These are phyloP conservation scores for Geotrichum macrosporum DNA, from an alignment of 1,139 yeast genomes.

Conservation along the genomic window DNA sequence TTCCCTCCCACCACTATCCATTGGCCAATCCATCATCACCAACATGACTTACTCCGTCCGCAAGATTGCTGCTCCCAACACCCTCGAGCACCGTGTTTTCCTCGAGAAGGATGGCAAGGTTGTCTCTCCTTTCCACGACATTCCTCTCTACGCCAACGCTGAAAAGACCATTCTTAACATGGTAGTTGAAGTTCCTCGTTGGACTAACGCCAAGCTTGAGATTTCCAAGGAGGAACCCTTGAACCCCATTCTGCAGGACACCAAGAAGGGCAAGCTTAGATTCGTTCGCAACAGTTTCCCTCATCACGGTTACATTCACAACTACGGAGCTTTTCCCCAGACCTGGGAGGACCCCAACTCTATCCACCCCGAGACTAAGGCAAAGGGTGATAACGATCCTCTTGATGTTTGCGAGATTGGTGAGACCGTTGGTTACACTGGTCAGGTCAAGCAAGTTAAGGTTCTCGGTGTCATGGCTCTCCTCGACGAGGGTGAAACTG, in stretches of 20 bases:
- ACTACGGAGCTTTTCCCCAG: conserved; percentile 92
- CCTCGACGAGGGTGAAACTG: conserved; percentile 89
- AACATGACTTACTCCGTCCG: conserved; percentile 41
- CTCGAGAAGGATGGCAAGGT: conserved; percentile 64
- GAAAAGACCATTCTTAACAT: conserved; percentile 69
- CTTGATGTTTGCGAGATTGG: conserved; percentile 90
- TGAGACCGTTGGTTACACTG: conserved; percentile 62
- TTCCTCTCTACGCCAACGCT: conserved; percentile 64
- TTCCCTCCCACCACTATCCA: conserved; percentile 1
- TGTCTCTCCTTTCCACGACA: conserved; percentile 76
- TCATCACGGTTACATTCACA: conserved; percentile 84
- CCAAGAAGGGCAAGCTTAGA: conserved; percentile 77
- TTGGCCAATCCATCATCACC: conserved; percentile 21
- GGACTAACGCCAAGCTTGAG: conserved; percentile 88
- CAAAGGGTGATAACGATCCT: conserved; percentile 82
- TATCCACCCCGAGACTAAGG: conserved; percentile 53
- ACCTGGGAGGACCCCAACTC: conserved; percentile 92
- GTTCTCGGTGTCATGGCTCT: conserved; percentile 83
- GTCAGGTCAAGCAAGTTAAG: conserved; percentile 76
- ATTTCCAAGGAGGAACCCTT: conserved; percentile 61
- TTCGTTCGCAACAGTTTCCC: conserved; percentile 87
- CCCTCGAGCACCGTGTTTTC: conserved; percentile 83
- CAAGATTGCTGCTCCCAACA: conserved; percentile 88
- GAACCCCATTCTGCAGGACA: conserved; percentile 83
- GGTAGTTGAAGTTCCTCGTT: conserved; percentile 87